Evolutionary conservation across 2,329 filamentous ascomycete species (phyloP).

Genomic region (Scedosporium dehoogii): DNA sequence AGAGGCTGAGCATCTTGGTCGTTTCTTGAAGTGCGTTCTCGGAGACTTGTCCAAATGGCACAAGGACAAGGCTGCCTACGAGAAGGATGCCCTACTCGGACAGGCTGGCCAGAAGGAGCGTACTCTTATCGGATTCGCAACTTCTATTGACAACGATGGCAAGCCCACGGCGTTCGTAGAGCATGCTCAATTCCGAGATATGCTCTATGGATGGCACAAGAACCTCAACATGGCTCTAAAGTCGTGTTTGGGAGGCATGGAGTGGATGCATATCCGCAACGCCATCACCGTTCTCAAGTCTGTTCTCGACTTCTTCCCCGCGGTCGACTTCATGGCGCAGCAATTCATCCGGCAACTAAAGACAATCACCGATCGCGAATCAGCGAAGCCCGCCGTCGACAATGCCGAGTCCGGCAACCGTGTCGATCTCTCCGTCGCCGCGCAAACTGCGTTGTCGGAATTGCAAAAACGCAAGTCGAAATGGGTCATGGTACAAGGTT

Average conservation of each 20-base stretch:
- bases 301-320: constrained; percentile 74
- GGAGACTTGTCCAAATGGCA: constrained; percentile 81
- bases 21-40: constrained; percentile 75
- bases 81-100: constrained; percentile 61
- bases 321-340: constrained; percentile 77
- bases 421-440: constrained; percentile 66
- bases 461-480: constrained; percentile 55
- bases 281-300: constrained; percentile 82
- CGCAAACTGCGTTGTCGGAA: constrained; percentile 60
- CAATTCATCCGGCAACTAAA: constrained; percentile 55
- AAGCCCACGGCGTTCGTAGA: constrained; percentile 65
- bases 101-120: constrained; percentile 31
- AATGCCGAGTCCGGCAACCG: constrained; percentile 48
- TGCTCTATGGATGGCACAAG: constrained; percentile 86
- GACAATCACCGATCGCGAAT: constrained; percentile 54
- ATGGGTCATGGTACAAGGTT: constrained; percentile 68
- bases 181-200: constrained; percentile 75
- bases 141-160: constrained; percentile 55
- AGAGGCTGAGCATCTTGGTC: constrained; percentile 87
- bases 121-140: constrained; percentile 67
- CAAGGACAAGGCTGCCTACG: constrained; percentile 60
- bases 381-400: constrained; percentile 33
- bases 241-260: constrained; percentile 67
- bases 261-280: constrained; percentile 98
- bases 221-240: constrained; percentile 72